phyloP scores from a whole-genome alignment of 768 basidiomycete genomes.

The Xanthoconium stramineum region DNA sequence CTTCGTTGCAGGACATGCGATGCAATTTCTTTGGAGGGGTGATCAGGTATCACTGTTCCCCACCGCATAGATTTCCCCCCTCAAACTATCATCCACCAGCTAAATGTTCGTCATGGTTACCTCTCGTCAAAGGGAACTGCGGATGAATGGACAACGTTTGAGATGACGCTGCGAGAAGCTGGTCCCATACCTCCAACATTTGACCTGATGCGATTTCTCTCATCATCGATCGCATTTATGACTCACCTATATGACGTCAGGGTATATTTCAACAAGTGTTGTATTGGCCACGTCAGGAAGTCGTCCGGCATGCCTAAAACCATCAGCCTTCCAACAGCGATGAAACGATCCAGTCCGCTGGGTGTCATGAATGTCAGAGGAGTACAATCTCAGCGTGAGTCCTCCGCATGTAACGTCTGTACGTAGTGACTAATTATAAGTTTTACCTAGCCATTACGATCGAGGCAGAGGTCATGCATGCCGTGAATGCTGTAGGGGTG shows the following conservation, averaged over 20 bases:
- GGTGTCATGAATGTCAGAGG: slow-evolving; percentile 67
- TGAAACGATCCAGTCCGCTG: slow-evolving; percentile 53
- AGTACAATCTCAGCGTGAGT: slow-evolving; percentile 62
- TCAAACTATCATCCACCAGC: slow-evolving; percentile 36
- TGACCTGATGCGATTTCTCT: slow-evolving; percentile 88
- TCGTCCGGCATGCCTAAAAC: background rate
- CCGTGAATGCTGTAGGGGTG: slow-evolving; percentile 8
- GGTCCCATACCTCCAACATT: slow-evolving; percentile 71
- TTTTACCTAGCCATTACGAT: slow-evolving; percentile 38
- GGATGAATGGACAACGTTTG: slow-evolving; percentile 76
- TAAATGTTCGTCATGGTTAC: slow-evolving; percentile 49
- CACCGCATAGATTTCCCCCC: background rate
- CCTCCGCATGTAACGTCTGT: background rate
- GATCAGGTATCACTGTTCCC: slow-evolving; percentile 19
- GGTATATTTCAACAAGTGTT: slow-evolving; percentile 74
- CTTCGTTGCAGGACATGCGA: background rate
- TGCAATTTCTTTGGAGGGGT: background rate
- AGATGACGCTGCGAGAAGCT: slow-evolving; percentile 79
- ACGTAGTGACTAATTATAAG: background rate
- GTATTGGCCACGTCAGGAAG: slow-evolving; percentile 53
- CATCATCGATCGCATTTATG: slow-evolving; percentile 93
- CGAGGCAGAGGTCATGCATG: slow-evolving; percentile 10
- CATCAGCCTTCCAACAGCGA: slow-evolving; percentile 24
- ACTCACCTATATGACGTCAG: slow-evolving; percentile 64
- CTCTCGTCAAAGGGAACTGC: background rate